These are phyloP conservation scores for Auricularia auricula-judae DNA, from an alignment of 768 basidiomycete species.

Conservation along the genomic window DNA sequence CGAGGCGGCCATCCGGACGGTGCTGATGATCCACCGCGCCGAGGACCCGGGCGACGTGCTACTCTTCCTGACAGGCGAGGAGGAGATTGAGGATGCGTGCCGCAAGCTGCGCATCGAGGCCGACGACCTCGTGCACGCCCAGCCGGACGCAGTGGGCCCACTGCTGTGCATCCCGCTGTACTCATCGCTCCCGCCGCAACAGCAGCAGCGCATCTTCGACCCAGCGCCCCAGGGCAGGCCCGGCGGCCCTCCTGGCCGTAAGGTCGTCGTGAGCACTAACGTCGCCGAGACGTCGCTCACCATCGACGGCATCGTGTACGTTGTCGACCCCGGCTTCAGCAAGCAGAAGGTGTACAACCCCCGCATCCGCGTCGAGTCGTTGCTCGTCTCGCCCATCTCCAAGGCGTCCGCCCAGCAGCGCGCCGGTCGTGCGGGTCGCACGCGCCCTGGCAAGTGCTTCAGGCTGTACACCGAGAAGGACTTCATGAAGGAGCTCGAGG, in stretches of 20 bases:
- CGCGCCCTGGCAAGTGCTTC: slow-evolving; percentile 95
- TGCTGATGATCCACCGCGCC: slow-evolving; percentile 92
- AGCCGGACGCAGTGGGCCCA: slow-evolving; percentile 71
- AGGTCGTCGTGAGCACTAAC: slow-evolving; percentile 92
- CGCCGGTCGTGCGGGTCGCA: slow-evolving; percentile 92
- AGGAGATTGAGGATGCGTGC: slow-evolving; percentile 96
- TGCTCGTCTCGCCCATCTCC: slow-evolving; percentile 89
- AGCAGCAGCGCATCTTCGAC: slow-evolving; percentile 96
- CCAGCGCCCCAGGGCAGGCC: slow-evolving; percentile 53
- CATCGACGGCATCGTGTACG: slow-evolving; percentile 99
- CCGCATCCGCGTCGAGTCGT: slow-evolving; percentile 86
- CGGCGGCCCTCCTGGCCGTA: slow-evolving; percentile 76
- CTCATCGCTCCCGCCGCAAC: slow-evolving; percentile 85
- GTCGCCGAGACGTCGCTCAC: slow-evolving; percentile 97
- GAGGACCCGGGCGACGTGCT: slow-evolving; percentile 90
- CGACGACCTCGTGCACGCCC: slow-evolving; percentile 65
- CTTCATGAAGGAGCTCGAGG: slow-evolving; percentile 90
- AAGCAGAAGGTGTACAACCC: slow-evolving; percentile 99
- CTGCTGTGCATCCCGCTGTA: slow-evolving; percentile 87
- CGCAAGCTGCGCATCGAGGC: slow-evolving; percentile 86
- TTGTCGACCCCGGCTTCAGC: slow-evolving; percentile 94
- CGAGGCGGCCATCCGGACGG: slow-evolving; percentile 91
- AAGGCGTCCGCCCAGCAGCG: slow-evolving; percentile 95
- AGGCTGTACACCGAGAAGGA: slow-evolving; percentile 94
- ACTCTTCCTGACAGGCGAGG: slow-evolving; percentile 94